Percentiles rank a stretch among this genome's conserved stretches.
phyloP scores from a whole-genome alignment of 495 filamentous ascomycete species.

The Neurospora sp. region DNA sequence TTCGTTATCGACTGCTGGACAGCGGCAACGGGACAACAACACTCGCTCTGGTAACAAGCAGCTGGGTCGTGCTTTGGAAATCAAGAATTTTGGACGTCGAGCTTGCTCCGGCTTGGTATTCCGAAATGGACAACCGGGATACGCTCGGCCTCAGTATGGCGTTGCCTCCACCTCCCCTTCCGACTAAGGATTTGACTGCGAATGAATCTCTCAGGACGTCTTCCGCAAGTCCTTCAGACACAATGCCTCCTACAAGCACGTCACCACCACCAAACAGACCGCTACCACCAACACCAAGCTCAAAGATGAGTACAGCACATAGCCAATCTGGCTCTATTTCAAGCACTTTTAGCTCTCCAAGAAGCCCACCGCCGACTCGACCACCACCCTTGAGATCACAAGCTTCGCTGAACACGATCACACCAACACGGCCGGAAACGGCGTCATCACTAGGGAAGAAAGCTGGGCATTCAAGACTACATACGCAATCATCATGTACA shows the following conservation, averaged over 20 bases:
- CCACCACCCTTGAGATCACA: constrained; percentile 14
- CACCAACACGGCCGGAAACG: constrained; percentile 20
- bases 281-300: constrained; percentile 16
- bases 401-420: constrained; percentile 17
- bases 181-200: constrained; percentile 11
- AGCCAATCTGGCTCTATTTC: constrained; percentile 2
- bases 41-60: constrained; percentile 6
- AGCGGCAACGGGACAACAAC: constrained; percentile 17
- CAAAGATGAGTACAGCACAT: constrained; percentile 2
- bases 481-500: constrained; percentile 24
- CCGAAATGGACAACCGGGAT: constrained; percentile 2
- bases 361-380: constrained; percentile 9
- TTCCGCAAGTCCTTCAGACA: not conserved
- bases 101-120: constrained; percentile 4
- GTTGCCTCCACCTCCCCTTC: constrained; percentile 19
- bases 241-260: constrained; percentile 3
- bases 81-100: constrained; percentile 15
- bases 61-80: constrained; percentile 8
- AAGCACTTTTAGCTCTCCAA: constrained; percentile 4
- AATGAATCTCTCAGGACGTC: not conserved
- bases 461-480: constrained; percentile 19
- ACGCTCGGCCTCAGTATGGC: constrained; percentile 6
- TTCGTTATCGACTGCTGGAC: constrained; percentile 20
- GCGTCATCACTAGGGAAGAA: constrained; percentile 8
- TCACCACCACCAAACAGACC: constrained; percentile 21